Conservation (phyloP, 1,284 basidiomycete genomes). For the Ustanciosporium gigantosporum region DNA sequence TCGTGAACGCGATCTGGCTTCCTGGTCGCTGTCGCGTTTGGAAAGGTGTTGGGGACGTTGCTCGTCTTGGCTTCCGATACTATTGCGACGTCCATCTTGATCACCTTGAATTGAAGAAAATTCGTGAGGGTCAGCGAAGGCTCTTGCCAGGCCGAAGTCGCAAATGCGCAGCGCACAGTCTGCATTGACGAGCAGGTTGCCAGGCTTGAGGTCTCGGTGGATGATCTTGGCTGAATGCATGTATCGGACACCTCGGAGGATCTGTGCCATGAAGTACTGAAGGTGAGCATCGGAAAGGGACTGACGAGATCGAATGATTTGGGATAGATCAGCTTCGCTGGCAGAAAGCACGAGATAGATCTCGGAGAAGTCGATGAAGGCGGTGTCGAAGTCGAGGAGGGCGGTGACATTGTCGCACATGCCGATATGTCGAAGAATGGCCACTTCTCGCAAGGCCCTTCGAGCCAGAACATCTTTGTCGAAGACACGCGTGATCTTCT, state of each 20-base stretch:
- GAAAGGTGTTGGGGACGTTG: constrained; percentile 5
- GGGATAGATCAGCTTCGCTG: constrained; percentile 57
- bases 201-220: constrained; percentile 59
- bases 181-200: constrained; percentile 59
- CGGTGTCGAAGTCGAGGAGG: constrained; percentile 58
- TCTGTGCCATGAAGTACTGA: constrained; percentile 58
- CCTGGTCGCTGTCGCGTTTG: neutral
- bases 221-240: constrained; percentile 58
- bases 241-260: constrained; percentile 54
- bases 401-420: constrained; percentile 55
- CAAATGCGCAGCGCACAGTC: constrained; percentile 57
- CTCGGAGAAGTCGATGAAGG: constrained; percentile 60
- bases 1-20: constrained; percentile 6
- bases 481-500: constrained; percentile 58
- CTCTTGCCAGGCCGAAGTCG: constrained; percentile 58
- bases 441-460: constrained; percentile 56
- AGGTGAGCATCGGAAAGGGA: constrained; percentile 55
- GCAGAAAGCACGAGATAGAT: constrained; percentile 57
- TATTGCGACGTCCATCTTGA: neutral
- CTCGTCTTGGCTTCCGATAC: constrained; percentile 15
- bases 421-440: constrained; percentile 47
- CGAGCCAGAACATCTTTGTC: constrained; percentile 57
- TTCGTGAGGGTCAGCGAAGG: constrained; percentile 33
- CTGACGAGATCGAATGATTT: constrained; percentile 58
- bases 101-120: constrained; percentile 7